Percentiles rank a stretch among this genome's conserved stretches.
Conservation (phyloP, 306 rosid genomes). For the Cicer arietinum region DNA sequence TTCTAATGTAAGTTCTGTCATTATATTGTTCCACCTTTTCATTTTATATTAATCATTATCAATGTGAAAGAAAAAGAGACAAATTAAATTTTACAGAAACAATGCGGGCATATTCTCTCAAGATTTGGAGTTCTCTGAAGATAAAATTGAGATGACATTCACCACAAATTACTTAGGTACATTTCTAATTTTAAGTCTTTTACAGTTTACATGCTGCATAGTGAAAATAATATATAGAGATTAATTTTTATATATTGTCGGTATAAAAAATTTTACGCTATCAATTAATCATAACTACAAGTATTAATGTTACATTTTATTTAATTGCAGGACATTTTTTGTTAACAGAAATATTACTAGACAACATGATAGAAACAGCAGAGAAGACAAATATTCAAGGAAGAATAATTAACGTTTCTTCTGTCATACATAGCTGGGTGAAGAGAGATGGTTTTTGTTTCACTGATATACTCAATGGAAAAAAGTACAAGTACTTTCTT, state of each 20-base stretch:
- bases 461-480: conserved; percentile 71
- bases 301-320: not conserved
- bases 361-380: conserved; percentile 88
- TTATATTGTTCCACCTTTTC: not conserved
- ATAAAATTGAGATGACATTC: conserved; percentile 92
- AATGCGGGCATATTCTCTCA: conserved; percentile 87
- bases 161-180: conserved; percentile 94
- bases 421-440: conserved; percentile 92
- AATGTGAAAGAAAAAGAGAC: conserved; percentile 21
- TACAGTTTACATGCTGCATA: no score
- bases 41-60: conserved; percentile 6
- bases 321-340: conserved; percentile 76
- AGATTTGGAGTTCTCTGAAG: conserved; percentile 83
- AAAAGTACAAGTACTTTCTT: conserved; percentile 52
- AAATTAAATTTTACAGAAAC: conserved; percentile 64
- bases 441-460: conserved; percentile 71
- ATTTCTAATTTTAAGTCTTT: conserved; percentile 1
- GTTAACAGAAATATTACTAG: conserved; percentile 76
- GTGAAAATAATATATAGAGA: no score
- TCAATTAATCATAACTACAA: no score
- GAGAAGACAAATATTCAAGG: conserved; percentile 74
- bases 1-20: conserved; percentile 71
- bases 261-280: no score
- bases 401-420: conserved; percentile 87
- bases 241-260: no score